Evolutionary conservation across 768 basidiomycete species (phyloP), one percentile per base, ranked within the genome.

Genomic region (Leccinum disarticulatum): DNA sequence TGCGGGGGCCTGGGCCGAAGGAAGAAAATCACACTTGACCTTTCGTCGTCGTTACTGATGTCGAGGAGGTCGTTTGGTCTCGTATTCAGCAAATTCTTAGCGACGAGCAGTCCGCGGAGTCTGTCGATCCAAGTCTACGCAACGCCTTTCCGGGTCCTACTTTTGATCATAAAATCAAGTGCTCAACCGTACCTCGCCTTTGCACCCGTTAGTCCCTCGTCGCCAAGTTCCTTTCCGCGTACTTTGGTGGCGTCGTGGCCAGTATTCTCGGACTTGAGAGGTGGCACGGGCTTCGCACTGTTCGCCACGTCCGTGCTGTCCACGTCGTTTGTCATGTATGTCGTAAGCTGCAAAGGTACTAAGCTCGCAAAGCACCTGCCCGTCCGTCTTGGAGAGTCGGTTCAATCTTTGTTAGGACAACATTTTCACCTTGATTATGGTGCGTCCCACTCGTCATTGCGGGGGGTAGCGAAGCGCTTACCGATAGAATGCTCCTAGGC

Each of bases 331-430:
- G 81, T 82, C 61, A 81, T 93, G 30, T 84, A 84, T 61, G 70
- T 78, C 28, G 71, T 95, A 64, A 94, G 92, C 67, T 94, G 91
- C 76, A 78, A 80, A 55, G 84, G 86, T 3, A 79, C n/a, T n/a
- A n/a, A 77, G 35, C 87, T 89, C 0, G 66, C 73, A 46, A 88
- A 84, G 66, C 91, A 85, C 72, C 68, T 87, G 17, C 76, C 80
- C 47, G 85, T 85, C 5, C 88, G 88, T 2, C 68, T 84, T 60
- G 75, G 80, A 73, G 90, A 90, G 56, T 75, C 95, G 38, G 76
- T 87, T 50, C 93, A 88, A n/a, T 61, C 88, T 94, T 0, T 92
- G 93, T 10, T 90, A 94, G 74, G 95, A 97, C 74, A 95, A 93
- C 64, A 77, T 88, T 17, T 92, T 93, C 68, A 92, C 93, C 4